Base-by-base conservation (phyloP, 805 yeast genomes). In the Yamadazyma laniorum region DNA sequence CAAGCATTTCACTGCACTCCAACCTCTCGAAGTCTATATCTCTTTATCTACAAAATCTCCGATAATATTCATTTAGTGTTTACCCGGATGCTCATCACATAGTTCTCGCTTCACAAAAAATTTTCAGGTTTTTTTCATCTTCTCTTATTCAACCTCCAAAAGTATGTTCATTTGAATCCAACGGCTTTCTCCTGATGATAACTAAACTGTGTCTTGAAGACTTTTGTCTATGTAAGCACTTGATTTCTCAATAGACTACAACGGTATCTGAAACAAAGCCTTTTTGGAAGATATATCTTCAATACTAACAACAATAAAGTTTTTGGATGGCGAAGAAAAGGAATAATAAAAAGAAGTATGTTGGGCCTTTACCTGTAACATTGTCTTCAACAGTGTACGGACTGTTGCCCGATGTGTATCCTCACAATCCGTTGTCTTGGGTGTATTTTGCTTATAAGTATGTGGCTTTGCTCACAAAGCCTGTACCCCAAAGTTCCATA, bases 221-320 rank as follows among this genome's bases (percentile, higher is more conserved):
- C 37, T 34, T n/a, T 33, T 7, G 34, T 37, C 40, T 25, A 28
- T 80, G 86, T 78, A 77, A 73, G 85, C 80, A 74, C 82, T 75
- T 25, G 29, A 34, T 34, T 34, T 34, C 36, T 34, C 80, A 77
- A 77, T 75, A 81, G 95, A 86, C 95, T 86, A 86, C 95, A 86
- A 86, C 95, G 95, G 95, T 86, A 86, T 86, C 95, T 86, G 95
- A 84, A 31, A 32, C 30, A 25, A 25, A 9, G 17, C n/a, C n/a
- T n/a, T n/a, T n/a, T n/a, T n/a, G n/a, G n/a, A n/a, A n/a, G n/a
- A n/a, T 7, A 35, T 15, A 4, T 15, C 8, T 34, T 23, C 29
- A 13, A n/a, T 42, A 42, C 47, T 45, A 45, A 45, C 47, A 30
- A 22, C n/a, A n/a, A 11, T 15, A 29, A 9, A 32, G 16, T 26